A percentile compares a stretch with the other conserved stretches of the same genome.
These are phyloP conservation scores for Trichomonas gallinae DNA, from an alignment of 208 protist species.

Conservation along the genomic window DNA sequence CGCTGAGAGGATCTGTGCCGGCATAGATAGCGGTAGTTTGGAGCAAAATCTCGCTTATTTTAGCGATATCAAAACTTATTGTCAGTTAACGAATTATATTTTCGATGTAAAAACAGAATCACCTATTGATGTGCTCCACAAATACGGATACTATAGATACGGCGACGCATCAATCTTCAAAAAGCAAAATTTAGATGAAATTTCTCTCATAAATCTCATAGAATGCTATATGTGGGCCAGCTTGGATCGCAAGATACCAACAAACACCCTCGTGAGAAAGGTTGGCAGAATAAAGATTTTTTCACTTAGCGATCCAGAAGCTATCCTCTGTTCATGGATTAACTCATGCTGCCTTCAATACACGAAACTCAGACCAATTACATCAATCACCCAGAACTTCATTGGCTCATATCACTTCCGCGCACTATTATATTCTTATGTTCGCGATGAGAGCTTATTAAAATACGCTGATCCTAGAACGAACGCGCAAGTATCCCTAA, in stretches of 20 bases:
- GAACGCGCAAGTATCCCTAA: neutral
- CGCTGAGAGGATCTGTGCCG: neutral
- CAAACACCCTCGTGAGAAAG: neutral
- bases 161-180: neutral
- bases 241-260: neutral
- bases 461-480: neutral
- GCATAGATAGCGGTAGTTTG: neutral
- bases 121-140: neutral
- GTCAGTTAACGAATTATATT: neutral
- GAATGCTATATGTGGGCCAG: neutral
- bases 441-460: neutral
- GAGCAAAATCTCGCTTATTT: neutral
- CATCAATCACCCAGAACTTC: neutral
- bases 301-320: neutral
- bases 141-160: neutral
- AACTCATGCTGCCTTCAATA: neutral
- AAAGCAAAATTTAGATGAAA: neutral
- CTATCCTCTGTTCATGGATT: neutral
- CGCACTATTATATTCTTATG: neutral
- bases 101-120: neutral
- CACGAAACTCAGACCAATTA: neutral
- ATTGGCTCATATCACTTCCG: neutral
- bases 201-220: neutral
- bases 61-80: neutral
- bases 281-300: neutral